Percentiles rank a stretch among this genome's conserved stretches.
Evolutionary conservation across 805 yeast species (phyloP).

Genomic region (Starmerella bombi): DNA sequence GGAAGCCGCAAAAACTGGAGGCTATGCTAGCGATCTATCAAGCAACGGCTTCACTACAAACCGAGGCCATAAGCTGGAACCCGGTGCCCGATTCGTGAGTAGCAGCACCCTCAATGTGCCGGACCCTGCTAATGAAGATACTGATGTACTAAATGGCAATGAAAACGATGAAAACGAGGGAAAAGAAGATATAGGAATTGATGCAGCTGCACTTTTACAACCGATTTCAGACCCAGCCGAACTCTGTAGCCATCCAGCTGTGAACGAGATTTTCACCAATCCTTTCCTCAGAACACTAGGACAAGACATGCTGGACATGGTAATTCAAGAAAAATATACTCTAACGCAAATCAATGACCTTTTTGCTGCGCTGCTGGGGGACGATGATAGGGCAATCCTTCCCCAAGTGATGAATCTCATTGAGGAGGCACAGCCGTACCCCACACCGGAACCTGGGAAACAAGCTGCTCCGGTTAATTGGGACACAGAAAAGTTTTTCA

Average conservation of each 20-base stretch:
- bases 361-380: conserved; percentile 73
- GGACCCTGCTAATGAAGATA: conserved; percentile 10
- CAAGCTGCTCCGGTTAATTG: conserved; percentile 4
- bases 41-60: conserved; percentile 27
- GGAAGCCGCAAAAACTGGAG: neutral
- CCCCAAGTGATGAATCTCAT: conserved; percentile 11
- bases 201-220: conserved; percentile 31
- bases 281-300: conserved; percentile 49
- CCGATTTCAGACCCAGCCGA: conserved; percentile 78
- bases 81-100: conserved; percentile 37
- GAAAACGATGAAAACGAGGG: conserved; percentile 40
- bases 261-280: conserved; percentile 51
- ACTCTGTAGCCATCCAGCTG: conserved; percentile 53
- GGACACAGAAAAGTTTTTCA: conserved; percentile 35
- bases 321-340: conserved; percentile 68
- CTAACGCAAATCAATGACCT: conserved; percentile 59
- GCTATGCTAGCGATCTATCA: neutral
- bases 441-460: conserved; percentile 11
- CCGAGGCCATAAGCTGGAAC: conserved; percentile 46
- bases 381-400: conserved; percentile 42
- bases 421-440: conserved; percentile 5
- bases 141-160: conserved; percentile 25
- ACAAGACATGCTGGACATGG: conserved; percentile 56
- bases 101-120: conserved; percentile 30
- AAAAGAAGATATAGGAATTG: conserved; percentile 35